phyloP scores from a whole-genome alignment of 768 basidiomycete genomes.

The Amanita jacksonii region DNA sequence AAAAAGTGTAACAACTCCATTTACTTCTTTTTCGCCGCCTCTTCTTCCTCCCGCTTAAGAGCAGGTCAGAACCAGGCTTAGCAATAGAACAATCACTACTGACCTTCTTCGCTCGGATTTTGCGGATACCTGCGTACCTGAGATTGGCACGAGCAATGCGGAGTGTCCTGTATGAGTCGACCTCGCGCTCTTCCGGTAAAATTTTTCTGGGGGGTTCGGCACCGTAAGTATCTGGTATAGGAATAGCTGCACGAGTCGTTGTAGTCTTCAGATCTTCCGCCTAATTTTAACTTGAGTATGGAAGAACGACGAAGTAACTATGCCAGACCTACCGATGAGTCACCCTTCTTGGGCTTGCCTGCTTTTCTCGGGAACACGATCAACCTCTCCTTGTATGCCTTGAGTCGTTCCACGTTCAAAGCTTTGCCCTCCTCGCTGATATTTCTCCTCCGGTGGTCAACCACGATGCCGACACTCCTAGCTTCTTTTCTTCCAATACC shows the following conservation, averaged over 20 bases:
- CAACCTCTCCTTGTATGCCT: conserved; percentile 86
- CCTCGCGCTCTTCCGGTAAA: conserved; percentile 80
- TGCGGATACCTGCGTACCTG: conserved; percentile 82
- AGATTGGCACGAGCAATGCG: conserved; percentile 75
- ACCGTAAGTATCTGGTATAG: conserved; percentile 58
- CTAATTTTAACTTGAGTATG: conserved; percentile 27
- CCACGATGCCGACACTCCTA: conserved; percentile 84
- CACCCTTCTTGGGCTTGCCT: conserved; percentile 92
- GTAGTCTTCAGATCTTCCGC: conserved; percentile 73
- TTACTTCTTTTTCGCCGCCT: conserved; percentile 91
- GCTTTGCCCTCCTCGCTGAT: conserved; percentile 94
- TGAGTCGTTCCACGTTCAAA: conserved; percentile 88
- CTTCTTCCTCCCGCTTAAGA: conserved; percentile 65
- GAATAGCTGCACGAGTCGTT: conserved; percentile 57
- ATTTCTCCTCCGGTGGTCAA: conserved; percentile 96
- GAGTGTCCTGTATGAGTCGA: conserved; percentile 84
- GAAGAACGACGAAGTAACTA: conserved; percentile 3
- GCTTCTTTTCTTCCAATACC: conserved; percentile 93
- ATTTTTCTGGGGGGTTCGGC: conserved; percentile 90
- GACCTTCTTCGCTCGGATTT: conserved; percentile 79
- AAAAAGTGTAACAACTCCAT: conserved; percentile 15
- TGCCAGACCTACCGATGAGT: conserved; percentile 68
- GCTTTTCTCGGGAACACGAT: conserved; percentile 97
- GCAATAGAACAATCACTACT: conserved; percentile 18
- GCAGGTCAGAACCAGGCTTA: conserved; percentile 11